A percentile compares a stretch with the other conserved stretches of the same genome.
Evolutionary conservation across 2,329 filamentous ascomycete genomes (phyloP).

Genomic region (Aspergillus ustus): DNA sequence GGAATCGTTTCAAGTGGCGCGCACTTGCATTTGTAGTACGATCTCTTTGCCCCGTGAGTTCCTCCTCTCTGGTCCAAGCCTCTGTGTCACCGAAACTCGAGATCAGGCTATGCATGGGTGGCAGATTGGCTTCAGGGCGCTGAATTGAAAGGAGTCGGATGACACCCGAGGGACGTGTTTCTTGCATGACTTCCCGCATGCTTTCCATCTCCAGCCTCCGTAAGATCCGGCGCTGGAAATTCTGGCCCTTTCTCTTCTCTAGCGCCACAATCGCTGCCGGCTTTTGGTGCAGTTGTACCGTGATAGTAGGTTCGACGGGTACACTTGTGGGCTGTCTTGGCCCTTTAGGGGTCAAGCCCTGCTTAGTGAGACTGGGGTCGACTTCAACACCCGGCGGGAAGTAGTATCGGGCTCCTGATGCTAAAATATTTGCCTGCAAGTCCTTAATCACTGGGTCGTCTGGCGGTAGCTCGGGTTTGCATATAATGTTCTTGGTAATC

Average conservation of each 20-base stretch:
- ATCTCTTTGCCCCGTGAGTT: neutral
- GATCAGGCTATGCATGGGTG: constrained; percentile 26
- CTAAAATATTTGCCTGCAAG: constrained; percentile 57
- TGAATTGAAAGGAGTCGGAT: constrained; percentile 38
- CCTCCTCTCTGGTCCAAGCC: constrained; percentile 4
- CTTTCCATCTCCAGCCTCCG: constrained; percentile 25
- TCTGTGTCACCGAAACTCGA: constrained; percentile 32
- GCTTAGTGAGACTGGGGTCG: constrained; percentile 39
- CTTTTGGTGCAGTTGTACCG: constrained; percentile 42
- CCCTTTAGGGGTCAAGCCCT: constrained; percentile 17
- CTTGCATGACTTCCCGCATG: constrained; percentile 8
- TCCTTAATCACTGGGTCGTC: constrained; percentile 52
- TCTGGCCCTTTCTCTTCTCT: constrained; percentile 34
- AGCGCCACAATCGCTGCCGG: constrained; percentile 36
- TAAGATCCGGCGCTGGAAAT: constrained; percentile 32
- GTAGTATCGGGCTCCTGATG: constrained; percentile 48
- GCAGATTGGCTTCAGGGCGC: constrained; percentile 23
- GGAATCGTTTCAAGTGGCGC: constrained; percentile 27
- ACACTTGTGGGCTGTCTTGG: constrained; percentile 23
- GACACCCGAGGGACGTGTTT: constrained; percentile 20
- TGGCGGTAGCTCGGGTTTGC: constrained; percentile 51
- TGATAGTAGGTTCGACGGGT: constrained; percentile 39
- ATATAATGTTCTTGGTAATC: constrained; percentile 56
- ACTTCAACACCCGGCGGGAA: constrained; percentile 50
- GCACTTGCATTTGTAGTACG: neutral